Evolutionary conservation across 1,139 yeast species (phyloP), one percentile per base, ranked within the genome.

Genomic region (Hyphopichia pseudoburtonii): DNA sequence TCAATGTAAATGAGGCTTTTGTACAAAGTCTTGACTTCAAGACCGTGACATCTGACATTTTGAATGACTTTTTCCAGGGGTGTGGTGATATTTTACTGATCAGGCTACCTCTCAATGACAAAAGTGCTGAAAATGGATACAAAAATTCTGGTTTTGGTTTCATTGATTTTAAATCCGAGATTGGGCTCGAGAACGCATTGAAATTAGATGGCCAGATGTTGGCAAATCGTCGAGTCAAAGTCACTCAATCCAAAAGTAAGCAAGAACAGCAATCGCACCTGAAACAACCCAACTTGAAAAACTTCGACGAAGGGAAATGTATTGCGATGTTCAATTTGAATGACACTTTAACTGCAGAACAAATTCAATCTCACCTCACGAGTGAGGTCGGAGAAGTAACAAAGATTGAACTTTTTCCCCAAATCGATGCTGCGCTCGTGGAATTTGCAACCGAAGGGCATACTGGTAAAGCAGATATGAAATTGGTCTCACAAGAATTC

Each of bases 381-480:
- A 56, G 57, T 1, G 43, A 47, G 8, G 56, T 66, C 21, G 78
- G 77, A 0, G 54, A 64, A 0, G 62, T 77, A 0, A 43, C 52
- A 1, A 66, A 66, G 17, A 57, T 82, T 0, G 63, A 70, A 14
- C 53, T 81, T 16, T 70, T 68, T 30, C 76, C 85, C 0, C 74
- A 69, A 23, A 50, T 57, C n/a, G 56, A 60, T 3, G 76, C 76
- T 2, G 87, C 85, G 0, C 51, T 78, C 12, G 67, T 85, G 2
- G 78, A 78, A 46, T 81, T 78, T 48, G 58, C 52, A 17, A 58
- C 57, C 4, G 64, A 68, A 0, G 54, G 61, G 8, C 74, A 71
- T 39, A 76, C 86, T 3, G 92, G 94, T 0, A 70, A 60, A 38
- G 85, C 85, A 0, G 60, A 70, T 0, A 54, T 85, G 56, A 56